These are phyloP conservation scores for Kurtzmaniella fragi DNA, from an alignment of 805 yeast genomes.

Conservation along the genomic window DNA sequence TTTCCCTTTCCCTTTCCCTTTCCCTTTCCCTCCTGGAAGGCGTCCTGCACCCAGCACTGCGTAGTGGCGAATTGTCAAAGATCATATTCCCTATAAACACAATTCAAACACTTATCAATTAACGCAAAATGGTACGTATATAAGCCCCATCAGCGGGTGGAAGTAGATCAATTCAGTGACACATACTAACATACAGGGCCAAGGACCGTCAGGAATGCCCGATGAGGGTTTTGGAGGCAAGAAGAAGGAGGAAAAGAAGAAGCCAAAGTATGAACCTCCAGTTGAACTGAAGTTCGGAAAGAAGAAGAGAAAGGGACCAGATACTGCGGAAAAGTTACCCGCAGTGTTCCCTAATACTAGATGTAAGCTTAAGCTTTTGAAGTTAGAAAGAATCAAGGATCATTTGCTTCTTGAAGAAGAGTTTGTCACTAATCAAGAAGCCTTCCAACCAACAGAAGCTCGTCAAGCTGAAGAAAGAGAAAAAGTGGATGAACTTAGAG, in stretches of 20 bases:
- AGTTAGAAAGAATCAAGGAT: constrained; percentile 95
- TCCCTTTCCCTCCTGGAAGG: no score
- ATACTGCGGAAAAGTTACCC: constrained; percentile 80
- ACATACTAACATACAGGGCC: constrained; percentile 33
- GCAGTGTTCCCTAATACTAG: constrained; percentile 87
- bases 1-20: no score
- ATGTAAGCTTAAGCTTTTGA: constrained; percentile 83
- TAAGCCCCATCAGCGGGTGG: no score
- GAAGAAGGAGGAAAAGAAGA: constrained; percentile 60
- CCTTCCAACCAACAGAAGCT: constrained; percentile 92
- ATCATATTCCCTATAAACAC: no score
- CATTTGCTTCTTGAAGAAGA: constrained; percentile 93
- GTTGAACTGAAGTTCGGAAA: constrained; percentile 91
- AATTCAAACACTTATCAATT: no score
- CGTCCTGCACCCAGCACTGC: no score
- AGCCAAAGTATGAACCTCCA: constrained; percentile 98
- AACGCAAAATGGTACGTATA: no score
- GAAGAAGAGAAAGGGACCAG: constrained; percentile 90
- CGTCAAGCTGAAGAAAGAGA: constrained; percentile 95
- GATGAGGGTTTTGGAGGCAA: constrained; percentile 39
- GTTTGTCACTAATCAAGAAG: constrained; percentile 91
- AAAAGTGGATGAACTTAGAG: constrained; percentile 92
- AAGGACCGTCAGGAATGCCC: constrained; percentile 51
- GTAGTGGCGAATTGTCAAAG: no score
- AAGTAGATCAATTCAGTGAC: no score